A percentile compares a stretch with the other conserved stretches of the same genome.
Conservation (phyloP, 371 early-diverging fungal genomes). For the Mortierella sp. region DNA sequence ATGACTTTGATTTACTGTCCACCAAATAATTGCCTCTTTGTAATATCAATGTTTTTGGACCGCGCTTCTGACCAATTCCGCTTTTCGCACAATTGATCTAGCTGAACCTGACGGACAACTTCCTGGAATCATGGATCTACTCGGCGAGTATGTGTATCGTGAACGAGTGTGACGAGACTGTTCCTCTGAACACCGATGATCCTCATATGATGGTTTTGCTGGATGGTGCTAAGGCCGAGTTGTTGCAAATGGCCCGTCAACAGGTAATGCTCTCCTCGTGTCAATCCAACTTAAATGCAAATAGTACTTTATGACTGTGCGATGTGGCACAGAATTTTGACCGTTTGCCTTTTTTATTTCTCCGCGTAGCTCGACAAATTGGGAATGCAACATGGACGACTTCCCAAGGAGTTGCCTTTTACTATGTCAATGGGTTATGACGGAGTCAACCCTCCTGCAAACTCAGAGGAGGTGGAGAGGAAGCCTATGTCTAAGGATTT, state of each 20-base stretch:
- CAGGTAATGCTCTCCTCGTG: slow-evolving; percentile 62
- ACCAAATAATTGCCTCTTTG: background rate
- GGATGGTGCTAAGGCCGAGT: slow-evolving; percentile 83
- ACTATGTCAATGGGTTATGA: slow-evolving; percentile 66
- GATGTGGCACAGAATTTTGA: background rate
- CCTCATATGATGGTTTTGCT: slow-evolving; percentile 65
- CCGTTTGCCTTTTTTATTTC: background rate
- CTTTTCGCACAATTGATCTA: slow-evolving; percentile 24
- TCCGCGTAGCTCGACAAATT: slow-evolving; percentile 76
- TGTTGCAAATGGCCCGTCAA: slow-evolving; percentile 81
- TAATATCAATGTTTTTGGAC: background rate
- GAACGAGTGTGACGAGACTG: slow-evolving; percentile 81
- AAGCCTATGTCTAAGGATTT: slow-evolving; percentile 78
- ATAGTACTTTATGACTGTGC: background rate
- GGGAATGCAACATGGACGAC: slow-evolving; percentile 71
- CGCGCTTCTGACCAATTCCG: background rate
- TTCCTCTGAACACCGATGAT: slow-evolving; percentile 61
- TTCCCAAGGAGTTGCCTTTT: slow-evolving; percentile 69
- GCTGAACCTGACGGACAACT: slow-evolving; percentile 67
- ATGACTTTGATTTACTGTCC: no score
- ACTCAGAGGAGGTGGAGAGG: slow-evolving; percentile 42
- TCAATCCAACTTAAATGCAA: background rate
- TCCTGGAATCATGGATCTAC: slow-evolving; percentile 86
- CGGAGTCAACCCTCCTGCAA: slow-evolving; percentile 19
- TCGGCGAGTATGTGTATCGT: slow-evolving; percentile 84